Percentiles rank a stretch among this genome's conserved stretches.
phyloP scores from a whole-genome alignment of 768 basidiomycete genomes.

The Auricularia heimuer region DNA sequence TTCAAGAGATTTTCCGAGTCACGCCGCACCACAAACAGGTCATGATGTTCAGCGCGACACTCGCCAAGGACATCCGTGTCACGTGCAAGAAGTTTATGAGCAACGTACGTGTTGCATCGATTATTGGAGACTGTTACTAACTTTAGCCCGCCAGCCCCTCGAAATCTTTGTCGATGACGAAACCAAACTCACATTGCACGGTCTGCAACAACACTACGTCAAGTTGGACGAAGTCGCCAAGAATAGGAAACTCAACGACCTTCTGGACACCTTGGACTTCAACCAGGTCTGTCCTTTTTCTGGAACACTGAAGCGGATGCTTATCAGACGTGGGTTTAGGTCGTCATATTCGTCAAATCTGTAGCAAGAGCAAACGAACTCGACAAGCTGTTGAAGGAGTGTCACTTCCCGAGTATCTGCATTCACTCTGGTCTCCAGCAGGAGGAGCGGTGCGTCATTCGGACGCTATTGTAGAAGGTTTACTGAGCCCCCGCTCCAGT shows the following conservation, averaged over 20 bases:
- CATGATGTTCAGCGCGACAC: conserved; percentile 99
- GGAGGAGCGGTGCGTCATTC: conserved; percentile 75
- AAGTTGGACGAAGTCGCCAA: conserved; percentile 92
- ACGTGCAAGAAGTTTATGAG: conserved; percentile 99
- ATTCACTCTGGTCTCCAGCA: conserved; percentile 93
- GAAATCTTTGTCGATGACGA: conserved; percentile 99
- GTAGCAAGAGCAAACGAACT: conserved; percentile 93
- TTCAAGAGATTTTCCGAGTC: conserved; percentile 98
- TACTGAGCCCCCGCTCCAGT: conserved; percentile 28
- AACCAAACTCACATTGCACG: conserved; percentile 95
- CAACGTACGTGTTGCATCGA: conserved; percentile 51
- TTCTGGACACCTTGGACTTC: conserved; percentile 93
- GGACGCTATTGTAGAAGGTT: not conserved
- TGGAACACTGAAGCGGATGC: not conserved
- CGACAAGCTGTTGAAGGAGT: conserved; percentile 90
- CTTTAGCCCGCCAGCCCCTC: conserved; percentile 54
- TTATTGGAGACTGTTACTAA: conserved; percentile 5
- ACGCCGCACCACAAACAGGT: conserved; percentile 99
- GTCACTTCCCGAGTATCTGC: conserved; percentile 96
- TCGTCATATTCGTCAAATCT: conserved; percentile 99
- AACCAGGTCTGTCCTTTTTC: conserved; percentile 61
- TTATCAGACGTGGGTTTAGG: conserved; percentile 37
- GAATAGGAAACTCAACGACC: conserved; percentile 93
- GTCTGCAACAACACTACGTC: conserved; percentile 96
- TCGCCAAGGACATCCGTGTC: conserved; percentile 91